Conservation (phyloP, 768 basidiomycete species). For the Mycena alexandri region DNA sequence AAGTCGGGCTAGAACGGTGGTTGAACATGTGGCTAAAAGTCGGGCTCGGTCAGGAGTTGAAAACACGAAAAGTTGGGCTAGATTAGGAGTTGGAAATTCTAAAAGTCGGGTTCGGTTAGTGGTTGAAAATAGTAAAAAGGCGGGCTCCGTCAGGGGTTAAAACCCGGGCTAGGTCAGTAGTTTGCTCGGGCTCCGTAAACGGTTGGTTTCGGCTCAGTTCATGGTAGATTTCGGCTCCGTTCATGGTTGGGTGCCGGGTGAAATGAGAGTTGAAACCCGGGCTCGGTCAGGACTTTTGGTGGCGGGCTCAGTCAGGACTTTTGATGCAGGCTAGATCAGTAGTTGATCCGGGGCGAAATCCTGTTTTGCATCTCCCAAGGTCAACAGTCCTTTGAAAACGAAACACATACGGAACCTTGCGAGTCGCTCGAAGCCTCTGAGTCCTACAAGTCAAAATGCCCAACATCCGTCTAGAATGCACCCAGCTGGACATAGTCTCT, state of each 20-base stretch:
- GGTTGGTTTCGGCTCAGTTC: too few relatives aligned
- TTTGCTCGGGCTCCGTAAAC: too few relatives aligned
- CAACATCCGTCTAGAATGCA: too few relatives aligned
- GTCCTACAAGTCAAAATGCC: too few relatives aligned
- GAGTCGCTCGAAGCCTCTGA: too few relatives aligned
- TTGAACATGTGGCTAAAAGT: not conserved
- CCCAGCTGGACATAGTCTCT: too few relatives aligned
- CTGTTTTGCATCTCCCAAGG: too few relatives aligned
- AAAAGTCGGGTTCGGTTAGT: conserved; percentile 5
- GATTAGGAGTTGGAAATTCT: not conserved
- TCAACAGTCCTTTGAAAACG: too few relatives aligned
- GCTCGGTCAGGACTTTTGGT: not conserved
- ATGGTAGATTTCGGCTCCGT: too few relatives aligned
- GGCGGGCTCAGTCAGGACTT: not conserved
- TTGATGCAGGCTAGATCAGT: not conserved
- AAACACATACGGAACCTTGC: too few relatives aligned
- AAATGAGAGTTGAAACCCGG: not conserved
- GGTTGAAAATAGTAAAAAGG: not conserved
- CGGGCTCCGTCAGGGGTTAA: not conserved
- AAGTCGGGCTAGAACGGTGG: too few relatives aligned
- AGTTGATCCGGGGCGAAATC: not conserved
- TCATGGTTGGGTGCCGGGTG: not conserved
- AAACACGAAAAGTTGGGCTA: conserved; percentile 1
- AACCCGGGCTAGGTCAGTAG: conserved; percentile 7
- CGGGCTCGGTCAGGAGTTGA: not conserved